Percentiles rank a stretch among this genome's conserved stretches.
phyloP scores from a whole-genome alignment of 805 yeast genomes.

The Millerago galiae region DNA sequence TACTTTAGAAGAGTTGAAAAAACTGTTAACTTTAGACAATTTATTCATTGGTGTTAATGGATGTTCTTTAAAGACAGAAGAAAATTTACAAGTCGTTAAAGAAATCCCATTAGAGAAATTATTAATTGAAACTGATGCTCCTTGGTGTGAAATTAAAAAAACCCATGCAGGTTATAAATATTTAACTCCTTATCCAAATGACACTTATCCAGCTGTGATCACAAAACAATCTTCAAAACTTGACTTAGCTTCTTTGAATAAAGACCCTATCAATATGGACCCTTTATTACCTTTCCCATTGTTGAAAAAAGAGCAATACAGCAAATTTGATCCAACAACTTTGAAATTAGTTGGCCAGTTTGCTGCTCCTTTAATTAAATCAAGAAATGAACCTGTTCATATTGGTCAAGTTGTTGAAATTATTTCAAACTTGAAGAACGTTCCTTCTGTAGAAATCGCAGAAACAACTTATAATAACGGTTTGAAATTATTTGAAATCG shows the following conservation, averaged over 20 bases:
- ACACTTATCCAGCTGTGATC: constrained; percentile 39
- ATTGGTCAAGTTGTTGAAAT: constrained; percentile 76
- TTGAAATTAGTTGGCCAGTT: constrained; percentile 26
- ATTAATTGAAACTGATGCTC: constrained; percentile 92
- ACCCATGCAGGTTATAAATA: constrained; percentile 69
- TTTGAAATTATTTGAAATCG: constrained; percentile 36
- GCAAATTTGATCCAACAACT: constrained; percentile 26
- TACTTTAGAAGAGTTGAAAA: constrained; percentile 51
- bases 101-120: constrained; percentile 64
- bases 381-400: constrained; percentile 89
- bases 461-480: constrained; percentile 48
- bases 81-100: constrained; percentile 60
- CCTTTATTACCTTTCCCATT: constrained; percentile 54
- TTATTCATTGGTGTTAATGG: constrained; percentile 85
- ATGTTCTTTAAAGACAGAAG: constrained; percentile 78
- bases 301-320: constrained; percentile 58
- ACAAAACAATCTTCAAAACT: constrained; percentile 16
- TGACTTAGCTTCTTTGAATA: constrained; percentile 1
- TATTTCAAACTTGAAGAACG: constrained; percentile 42
- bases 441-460: constrained; percentile 38
- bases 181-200: constrained; percentile 50
- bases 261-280: constrained; percentile 28
- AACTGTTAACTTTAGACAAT: constrained; percentile 45
- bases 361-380: constrained; percentile 48
- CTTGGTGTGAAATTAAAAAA: constrained; percentile 94